Conservation (phyloP, 1,284 basidiomycete genomes). For the Peniophora sp. region DNA sequence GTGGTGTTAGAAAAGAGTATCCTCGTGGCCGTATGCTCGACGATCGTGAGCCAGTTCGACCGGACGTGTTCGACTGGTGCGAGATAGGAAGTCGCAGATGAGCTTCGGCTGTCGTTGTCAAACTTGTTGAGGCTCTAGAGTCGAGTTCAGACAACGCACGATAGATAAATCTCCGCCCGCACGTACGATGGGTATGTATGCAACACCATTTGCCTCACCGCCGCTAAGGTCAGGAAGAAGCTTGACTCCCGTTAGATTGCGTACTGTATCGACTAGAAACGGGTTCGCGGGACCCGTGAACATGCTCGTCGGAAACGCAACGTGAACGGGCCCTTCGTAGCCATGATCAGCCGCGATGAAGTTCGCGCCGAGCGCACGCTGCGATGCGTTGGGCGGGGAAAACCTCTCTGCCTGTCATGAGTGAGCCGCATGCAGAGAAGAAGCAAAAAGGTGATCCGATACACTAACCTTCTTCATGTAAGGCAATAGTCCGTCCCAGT, state of each 20-base stretch:
- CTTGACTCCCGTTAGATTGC: conserved; percentile 37
- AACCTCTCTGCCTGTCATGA: conserved; percentile 31
- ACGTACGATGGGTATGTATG: conserved; percentile 39
- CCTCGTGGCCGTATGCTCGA: conserved; percentile 21
- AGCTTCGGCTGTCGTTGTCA: conserved; percentile 25
- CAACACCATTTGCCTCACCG: conserved; percentile 47
- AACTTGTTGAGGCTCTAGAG: conserved; percentile 24
- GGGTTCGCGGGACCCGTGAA: conserved; percentile 49
- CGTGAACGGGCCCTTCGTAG: conserved; percentile 44
- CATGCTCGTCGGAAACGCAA: conserved; percentile 41
- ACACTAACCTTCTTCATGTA: conserved; percentile 39
- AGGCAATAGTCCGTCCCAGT: conserved; percentile 42
- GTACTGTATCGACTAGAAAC: conserved; percentile 41
- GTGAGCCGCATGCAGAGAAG: neutral
- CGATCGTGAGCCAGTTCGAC: conserved; percentile 27
- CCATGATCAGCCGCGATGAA: conserved; percentile 42
- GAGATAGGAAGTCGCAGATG: conserved; percentile 34
- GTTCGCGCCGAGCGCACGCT: conserved; percentile 40
- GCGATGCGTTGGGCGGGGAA: conserved; percentile 40
- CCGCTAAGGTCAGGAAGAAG: conserved; percentile 44
- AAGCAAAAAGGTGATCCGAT: neutral
- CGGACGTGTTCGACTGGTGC: conserved; percentile 26
- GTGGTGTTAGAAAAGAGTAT: conserved; percentile 12
- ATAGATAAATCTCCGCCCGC: neutral
- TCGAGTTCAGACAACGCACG: neutral